Conservation (phyloP, 345 rosid genomes). For the Salix udensis region DNA sequence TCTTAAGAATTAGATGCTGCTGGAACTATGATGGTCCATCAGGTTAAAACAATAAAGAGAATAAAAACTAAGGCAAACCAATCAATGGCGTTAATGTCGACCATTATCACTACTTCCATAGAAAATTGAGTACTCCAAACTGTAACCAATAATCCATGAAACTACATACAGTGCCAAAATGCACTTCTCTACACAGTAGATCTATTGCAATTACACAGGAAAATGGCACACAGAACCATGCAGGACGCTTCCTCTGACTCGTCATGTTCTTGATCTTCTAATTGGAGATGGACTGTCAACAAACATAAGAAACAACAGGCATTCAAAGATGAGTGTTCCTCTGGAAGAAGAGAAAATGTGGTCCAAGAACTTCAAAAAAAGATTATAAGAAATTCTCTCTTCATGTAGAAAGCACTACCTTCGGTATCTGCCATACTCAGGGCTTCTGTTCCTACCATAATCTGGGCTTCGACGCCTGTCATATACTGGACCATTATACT, state of each 20-base stretch:
- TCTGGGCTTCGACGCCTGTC: conserved; percentile 48
- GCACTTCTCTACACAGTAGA: conserved; percentile 3
- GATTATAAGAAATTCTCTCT: background rate
- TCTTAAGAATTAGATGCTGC: background rate
- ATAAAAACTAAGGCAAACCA: too few relatives aligned
- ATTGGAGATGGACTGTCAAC: conserved; percentile 60
- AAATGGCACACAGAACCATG: background rate
- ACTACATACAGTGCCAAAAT: background rate
- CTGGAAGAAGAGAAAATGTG: background rate
- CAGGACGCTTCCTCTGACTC: conserved; percentile 10
- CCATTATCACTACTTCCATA: background rate
- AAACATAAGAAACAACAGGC: background rate
- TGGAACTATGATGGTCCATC: too few relatives aligned
- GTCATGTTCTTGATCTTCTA: conserved; percentile 51
- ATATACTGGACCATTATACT: conserved; percentile 56
- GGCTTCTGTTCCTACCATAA: conserved; percentile 43
- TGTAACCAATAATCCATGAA: background rate
- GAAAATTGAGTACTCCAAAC: background rate
- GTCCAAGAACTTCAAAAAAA: background rate
- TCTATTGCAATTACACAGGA: background rate
- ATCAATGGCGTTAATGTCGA: background rate
- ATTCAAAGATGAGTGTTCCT: background rate
- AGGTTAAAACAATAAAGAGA: too few relatives aligned
- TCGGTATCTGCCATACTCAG: conserved; percentile 52
- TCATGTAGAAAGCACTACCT: conserved; percentile 38